Evolutionary conservation across 2,329 filamentous ascomycete species (phyloP).

Genomic region (Xylariaceae sp.): DNA sequence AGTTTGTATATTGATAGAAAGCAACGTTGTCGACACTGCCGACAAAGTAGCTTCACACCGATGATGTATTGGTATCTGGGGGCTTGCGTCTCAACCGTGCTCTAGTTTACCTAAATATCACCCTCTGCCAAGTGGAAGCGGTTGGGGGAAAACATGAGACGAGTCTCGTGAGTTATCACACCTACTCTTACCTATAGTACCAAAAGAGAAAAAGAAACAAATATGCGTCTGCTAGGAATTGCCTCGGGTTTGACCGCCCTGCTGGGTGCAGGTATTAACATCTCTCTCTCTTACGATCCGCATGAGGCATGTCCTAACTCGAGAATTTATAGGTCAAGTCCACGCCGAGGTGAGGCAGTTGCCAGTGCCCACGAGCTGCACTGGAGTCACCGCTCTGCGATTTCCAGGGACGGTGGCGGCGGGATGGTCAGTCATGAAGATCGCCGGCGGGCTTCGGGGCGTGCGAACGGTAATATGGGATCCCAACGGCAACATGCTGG

Average conservation of each 20-base stretch:
- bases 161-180: constrained; percentile 1
- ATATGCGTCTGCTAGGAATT: constrained; percentile 25
- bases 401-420: constrained; percentile 44
- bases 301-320: constrained; percentile 15
- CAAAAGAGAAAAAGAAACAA: background rate
- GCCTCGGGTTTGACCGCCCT: constrained; percentile 20
- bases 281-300: no score
- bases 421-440: constrained; percentile 50
- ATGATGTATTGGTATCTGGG: constrained; percentile 1
- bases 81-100: background rate
- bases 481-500: constrained; percentile 47
- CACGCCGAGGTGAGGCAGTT: constrained; percentile 33
- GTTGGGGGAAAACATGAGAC: background rate
- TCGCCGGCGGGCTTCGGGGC: constrained; percentile 46
- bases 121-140: constrained; percentile 6
- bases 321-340: constrained; percentile 14
- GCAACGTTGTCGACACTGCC: constrained; percentile 20
- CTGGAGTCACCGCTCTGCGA: constrained; percentile 43
- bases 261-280: constrained; percentile 24
- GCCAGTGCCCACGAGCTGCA: constrained; percentile 45
- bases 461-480: constrained; percentile 49
- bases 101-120: constrained; percentile 21
- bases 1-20: constrained; percentile 18
- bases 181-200: background rate
- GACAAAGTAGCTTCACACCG: constrained; percentile 23